Conservation (phyloP, 495 filamentous ascomycete species). For the Neurospora terricola region DNA sequence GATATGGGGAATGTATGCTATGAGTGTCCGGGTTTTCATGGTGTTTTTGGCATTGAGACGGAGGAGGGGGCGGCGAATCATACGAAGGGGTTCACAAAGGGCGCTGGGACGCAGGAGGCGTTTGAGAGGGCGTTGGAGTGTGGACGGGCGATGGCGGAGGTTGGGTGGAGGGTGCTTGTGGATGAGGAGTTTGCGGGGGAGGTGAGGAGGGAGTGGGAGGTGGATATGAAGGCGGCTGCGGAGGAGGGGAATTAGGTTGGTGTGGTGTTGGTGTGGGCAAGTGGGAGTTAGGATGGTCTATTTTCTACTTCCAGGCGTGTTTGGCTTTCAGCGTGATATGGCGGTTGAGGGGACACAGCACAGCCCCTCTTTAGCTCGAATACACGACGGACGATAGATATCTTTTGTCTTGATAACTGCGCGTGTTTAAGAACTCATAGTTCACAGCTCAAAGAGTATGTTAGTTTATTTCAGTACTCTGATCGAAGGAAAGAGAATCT, state of each 20-base stretch:
- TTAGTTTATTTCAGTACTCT: neutral
- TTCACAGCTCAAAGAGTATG: neutral
- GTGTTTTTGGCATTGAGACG: constrained; percentile 41
- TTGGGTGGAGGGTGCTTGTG: constrained; percentile 37
- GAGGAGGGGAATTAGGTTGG: constrained; percentile 10
- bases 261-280: neutral
- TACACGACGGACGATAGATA: neutral
- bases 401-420: neutral
- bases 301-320: neutral
- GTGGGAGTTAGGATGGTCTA: neutral
- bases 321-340: neutral
- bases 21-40: constrained; percentile 48
- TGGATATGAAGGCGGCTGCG: constrained; percentile 21
- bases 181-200: constrained; percentile 37
- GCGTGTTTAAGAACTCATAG: neutral
- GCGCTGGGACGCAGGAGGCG: constrained; percentile 39
- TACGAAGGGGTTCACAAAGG: constrained; percentile 43
- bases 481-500: neutral
- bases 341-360: neutral
- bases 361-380: neutral
- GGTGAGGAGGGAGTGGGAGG: constrained; percentile 31
- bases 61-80: constrained; percentile 40
- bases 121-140: constrained; percentile 37
- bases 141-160: constrained; percentile 47
- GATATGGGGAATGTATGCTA: constrained; percentile 49